These are phyloP conservation scores for Rhynchosporium agropyri DNA, from an alignment of 2,329 filamentous ascomycete species.

Conservation along the genomic window DNA sequence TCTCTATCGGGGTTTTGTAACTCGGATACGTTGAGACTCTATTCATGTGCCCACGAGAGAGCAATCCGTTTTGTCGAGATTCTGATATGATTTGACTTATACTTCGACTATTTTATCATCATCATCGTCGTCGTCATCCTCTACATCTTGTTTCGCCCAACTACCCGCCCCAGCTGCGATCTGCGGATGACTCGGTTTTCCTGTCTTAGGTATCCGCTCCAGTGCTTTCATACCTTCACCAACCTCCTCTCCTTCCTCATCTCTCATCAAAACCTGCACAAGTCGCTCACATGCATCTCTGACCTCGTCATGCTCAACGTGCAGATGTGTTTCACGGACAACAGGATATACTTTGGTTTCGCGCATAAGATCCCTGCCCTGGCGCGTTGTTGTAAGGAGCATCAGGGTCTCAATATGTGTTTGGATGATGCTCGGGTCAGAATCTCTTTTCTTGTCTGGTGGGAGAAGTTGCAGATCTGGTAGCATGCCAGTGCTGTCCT, in stretches of 20 bases:
- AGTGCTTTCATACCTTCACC: constrained; percentile 38
- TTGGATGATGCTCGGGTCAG: constrained; percentile 73
- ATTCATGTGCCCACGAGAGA: too few species aligned
- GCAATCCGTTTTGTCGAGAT: too few species aligned
- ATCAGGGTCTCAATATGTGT: constrained; percentile 89
- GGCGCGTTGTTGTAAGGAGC: constrained; percentile 75
- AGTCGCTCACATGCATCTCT: constrained; percentile 83
- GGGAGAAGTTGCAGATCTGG: constrained; percentile 87
- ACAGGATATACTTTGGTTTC: constrained; percentile 85
- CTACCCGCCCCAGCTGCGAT: constrained; percentile 21
- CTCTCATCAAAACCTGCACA: constrained; percentile 64
- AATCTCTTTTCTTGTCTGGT: constrained; percentile 84
- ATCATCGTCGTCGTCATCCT: constrained; percentile 38
- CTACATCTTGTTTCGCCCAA: constrained; percentile 31
- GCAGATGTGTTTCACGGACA: constrained; percentile 80
- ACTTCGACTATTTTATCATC: constrained; percentile 43
- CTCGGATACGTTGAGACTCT: too few species aligned
- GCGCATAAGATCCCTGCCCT: constrained; percentile 75
- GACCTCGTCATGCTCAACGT: constrained; percentile 77
- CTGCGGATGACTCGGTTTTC: constrained; percentile 17
- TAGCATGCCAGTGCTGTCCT: constrained; percentile 84
- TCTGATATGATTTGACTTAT: constrained; percentile 22
- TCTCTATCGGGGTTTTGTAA: too few species aligned
- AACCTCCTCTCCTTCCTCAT: constrained; percentile 42
- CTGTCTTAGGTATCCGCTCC: constrained; percentile 24